Evolutionary conservation across 2,329 filamentous ascomycete genomes (phyloP), one percentile per base, ranked within the genome.

Genomic region (Aspergillus caelatus): DNA sequence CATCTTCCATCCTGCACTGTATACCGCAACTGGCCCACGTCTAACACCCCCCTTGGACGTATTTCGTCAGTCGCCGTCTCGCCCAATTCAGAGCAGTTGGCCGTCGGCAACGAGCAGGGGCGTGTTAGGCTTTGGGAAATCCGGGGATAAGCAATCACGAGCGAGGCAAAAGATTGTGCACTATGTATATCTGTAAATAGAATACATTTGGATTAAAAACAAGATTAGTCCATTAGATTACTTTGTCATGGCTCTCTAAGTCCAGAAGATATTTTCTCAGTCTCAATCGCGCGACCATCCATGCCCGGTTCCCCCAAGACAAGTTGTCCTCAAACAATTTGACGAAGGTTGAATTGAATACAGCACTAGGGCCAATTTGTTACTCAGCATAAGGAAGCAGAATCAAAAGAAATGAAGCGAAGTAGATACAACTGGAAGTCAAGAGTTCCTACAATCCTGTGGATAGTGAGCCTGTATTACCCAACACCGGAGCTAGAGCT

Each of bases 1-100:
- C 95, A 99, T 78, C 81, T 99, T 69, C 94, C 94, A 0, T 94
- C 88, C 70, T 97, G 93, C 77, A 97, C 93, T 1, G 92, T 98
- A 23, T 99, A 95, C 84, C 89, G 90, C 72, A 99, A 99, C 79
- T 99, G 95, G 95, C 95, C 95, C 28, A 99, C 94, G 60, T 87
- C 89, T 67, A 89, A 91, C 76, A 99, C 95, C 62, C 93, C 94
- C 0, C 79, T 99, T 65, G 95, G 95, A 0, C 85, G 93, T 63
- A 89, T 98, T 68, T 91, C 92, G 2, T 84, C 88, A 1, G 86
- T 93, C 64, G 89, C 91, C 3, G 91, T 92, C 75, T 85, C 86
- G 23, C 83, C 81, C 7, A 83, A 84, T 65, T 91, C 88, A 65
- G 85, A 91, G 71, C 77, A 94, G 71, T 76, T 99, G 68, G 92